Evolutionary conservation across 306 rosid genomes (phyloP), one percentile per base, ranked within the genome.

Genomic region (Glycyrrhiza uralensis): DNA sequence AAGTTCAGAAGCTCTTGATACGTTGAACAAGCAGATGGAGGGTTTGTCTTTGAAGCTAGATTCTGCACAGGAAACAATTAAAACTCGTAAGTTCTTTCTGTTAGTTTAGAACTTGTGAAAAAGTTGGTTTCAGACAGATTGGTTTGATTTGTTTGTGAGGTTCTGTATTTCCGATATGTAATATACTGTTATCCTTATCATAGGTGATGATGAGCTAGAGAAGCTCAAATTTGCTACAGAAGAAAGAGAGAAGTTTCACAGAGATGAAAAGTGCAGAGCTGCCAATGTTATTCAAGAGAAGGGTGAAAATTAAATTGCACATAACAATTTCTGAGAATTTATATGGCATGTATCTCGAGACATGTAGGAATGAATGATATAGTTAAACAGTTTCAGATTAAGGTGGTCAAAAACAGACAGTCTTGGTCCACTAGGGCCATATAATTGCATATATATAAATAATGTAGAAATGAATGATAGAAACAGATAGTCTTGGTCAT

Each of bases 11-110:
- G 76, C 84, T 81, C 82, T 94, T 73, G 93, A 87, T 80, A 76
- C 80, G 76, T 82, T 94, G 86, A 89, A 76, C 71, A 83, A 89
- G 69, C 89, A 81, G 75, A 87, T 91, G 96, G 84, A 79, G 33
- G 89, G 60, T 63, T 74, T 91, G 55, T 83, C 92, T 46, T 59
- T 89, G 71, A 91, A 89, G 74, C 71, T 94, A 56, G 88, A 83
- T 24, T 82, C 84, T 24, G 80, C 91, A 7, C 88, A 84, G 85
- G 91, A 91, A 60, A 76, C 76, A 67, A 79, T 91, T 39, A 83
- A 72, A 79, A 81, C 67, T 35, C 81, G 99, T 94, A 73, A 85
- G 95, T 79, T 22, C 50, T 33, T 54, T 51, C 22, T 35, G 24
- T 56, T 57, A 28, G 24, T 66, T 58, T 57, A 13, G 15, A 29